Evolutionary conservation across 2,329 filamentous ascomycete genomes (phyloP).

Genomic region (Nemania abortiva): DNA sequence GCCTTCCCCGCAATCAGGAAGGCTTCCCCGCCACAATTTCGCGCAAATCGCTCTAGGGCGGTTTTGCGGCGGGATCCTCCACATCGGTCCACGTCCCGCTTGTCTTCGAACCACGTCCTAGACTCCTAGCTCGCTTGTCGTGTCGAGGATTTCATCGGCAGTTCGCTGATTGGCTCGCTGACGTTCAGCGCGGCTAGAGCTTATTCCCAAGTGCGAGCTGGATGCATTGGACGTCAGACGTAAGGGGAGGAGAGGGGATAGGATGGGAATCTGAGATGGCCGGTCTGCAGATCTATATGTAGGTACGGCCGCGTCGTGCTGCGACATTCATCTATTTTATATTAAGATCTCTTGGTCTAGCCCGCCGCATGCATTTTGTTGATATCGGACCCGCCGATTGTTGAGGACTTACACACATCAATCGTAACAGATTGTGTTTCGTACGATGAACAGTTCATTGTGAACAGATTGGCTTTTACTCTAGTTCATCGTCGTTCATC

Average conservation of each 20-base stretch:
- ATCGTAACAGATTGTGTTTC: constrained; percentile 34
- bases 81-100: constrained; percentile 36
- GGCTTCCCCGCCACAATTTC: constrained; percentile 37
- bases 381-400: constrained; percentile 19
- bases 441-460: constrained; percentile 32
- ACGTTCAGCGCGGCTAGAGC: constrained; percentile 38
- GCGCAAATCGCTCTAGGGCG: constrained; percentile 9
- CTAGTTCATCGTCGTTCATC: constrained; percentile 13
- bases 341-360: constrained; percentile 31
- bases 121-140: constrained; percentile 34
- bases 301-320: constrained; percentile 35
- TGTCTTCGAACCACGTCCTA: constrained; percentile 28
- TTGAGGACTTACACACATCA: constrained; percentile 31
- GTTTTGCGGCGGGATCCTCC: constrained; percentile 35
- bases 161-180: constrained; percentile 47
- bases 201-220: constrained; percentile 41
- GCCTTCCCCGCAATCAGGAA: constrained; percentile 42
- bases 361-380: constrained; percentile 22
- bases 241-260: background rate
- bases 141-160: constrained; percentile 43
- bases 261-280: constrained; percentile 12
- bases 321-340: constrained; percentile 44
- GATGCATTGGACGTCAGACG: constrained; percentile 12
- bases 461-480: constrained; percentile 20
- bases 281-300: constrained; percentile 34